These are phyloP conservation scores for Graphium sp. DNA, from an alignment of 2,329 filamentous ascomycete species.

Conservation along the genomic window DNA sequence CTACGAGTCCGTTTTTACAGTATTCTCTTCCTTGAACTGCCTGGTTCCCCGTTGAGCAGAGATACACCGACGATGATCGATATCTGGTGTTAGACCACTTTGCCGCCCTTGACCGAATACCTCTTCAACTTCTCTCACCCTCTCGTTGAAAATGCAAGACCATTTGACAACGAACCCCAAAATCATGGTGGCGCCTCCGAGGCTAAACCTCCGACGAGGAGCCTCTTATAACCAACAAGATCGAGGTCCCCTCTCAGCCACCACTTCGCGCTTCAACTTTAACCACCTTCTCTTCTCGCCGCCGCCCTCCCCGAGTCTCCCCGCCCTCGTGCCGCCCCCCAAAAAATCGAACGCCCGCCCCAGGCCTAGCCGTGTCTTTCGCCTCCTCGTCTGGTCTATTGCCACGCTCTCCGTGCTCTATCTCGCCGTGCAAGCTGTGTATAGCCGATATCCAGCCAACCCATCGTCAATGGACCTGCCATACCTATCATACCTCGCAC, in stretches of 20 bases:
- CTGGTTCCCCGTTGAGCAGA: no score
- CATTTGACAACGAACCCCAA: slow-evolving; percentile 26
- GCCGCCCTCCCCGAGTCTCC: slow-evolving; percentile 56
- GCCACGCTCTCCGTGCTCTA: slow-evolving; percentile 35
- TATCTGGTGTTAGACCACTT: no score
- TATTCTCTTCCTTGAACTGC: no score
- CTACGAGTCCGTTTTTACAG: no score
- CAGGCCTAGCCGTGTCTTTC: slow-evolving; percentile 39
- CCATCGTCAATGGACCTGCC: slow-evolving; percentile 17
- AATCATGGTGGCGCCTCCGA: slow-evolving; percentile 34
- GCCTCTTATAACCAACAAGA: slow-evolving; percentile 39
- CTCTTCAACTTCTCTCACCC: no score
- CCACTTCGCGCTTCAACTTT: slow-evolving; percentile 46
- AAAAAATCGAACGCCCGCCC: slow-evolving; percentile 42
- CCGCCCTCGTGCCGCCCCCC: slow-evolving; percentile 47
- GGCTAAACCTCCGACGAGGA: slow-evolving; percentile 40
- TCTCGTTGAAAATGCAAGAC: no score
- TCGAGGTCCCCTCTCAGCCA: slow-evolving; percentile 37
- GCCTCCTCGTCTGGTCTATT: slow-evolving; percentile 34
- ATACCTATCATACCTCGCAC: slow-evolving; percentile 10
- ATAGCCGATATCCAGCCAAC: slow-evolving; percentile 13
- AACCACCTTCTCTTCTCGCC: slow-evolving; percentile 50
- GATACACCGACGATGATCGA: no score
- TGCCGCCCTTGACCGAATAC: no score
- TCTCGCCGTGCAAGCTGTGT: slow-evolving; percentile 22